A percentile compares a stretch with the other conserved stretches of the same genome.
Conservation (phyloP, 306 rosid species). For the Delonix regia region DNA sequence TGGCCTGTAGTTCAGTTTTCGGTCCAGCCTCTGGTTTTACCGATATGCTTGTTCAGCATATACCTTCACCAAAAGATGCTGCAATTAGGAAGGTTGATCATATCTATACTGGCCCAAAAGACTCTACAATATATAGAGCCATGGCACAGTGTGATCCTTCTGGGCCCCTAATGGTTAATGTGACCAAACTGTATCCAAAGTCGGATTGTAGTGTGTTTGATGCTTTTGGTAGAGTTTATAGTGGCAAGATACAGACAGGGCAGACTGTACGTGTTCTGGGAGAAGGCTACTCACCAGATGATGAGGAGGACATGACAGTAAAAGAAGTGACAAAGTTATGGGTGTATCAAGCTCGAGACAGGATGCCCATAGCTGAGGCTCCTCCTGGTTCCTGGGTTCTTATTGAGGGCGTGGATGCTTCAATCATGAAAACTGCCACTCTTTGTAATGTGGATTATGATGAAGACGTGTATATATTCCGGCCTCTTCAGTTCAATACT, state of each 20-base stretch:
- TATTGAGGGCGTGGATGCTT: conserved; percentile 99
- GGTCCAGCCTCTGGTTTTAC: conserved; percentile 90
- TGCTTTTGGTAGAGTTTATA: conserved; percentile 95
- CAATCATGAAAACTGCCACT: conserved; percentile 98
- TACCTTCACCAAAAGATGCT: conserved; percentile 91
- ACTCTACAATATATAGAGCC: conserved; percentile 81
- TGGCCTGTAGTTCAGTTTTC: conserved; percentile 97
- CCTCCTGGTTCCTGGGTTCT: conserved; percentile 98
- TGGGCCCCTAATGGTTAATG: conserved; percentile 93
- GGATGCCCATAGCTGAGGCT: conserved; percentile 94
- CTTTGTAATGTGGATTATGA: conserved; percentile 76
- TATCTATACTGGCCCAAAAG: conserved; percentile 84
- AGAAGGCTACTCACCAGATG: conserved; percentile 99
- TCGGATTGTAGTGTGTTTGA: conserved; percentile 98
- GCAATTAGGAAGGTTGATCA: conserved; percentile 89
- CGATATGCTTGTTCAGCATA: conserved; percentile 93
- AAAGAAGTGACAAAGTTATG: conserved; percentile 96
- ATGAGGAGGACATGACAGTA: conserved; percentile 95
- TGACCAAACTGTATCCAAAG: conserved; percentile 94
- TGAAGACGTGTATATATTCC: conserved; percentile 89
- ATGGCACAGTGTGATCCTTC: conserved; percentile 81
- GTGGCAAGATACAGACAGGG: conserved; percentile 94
- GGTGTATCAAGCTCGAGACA: conserved; percentile 97
- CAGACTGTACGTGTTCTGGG: conserved; percentile 92
- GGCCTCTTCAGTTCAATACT: conserved; percentile 96